These are phyloP conservation scores for Alternaria tenuissima DNA, from an alignment of 2,329 filamentous ascomycete genomes.

Conservation along the genomic window DNA sequence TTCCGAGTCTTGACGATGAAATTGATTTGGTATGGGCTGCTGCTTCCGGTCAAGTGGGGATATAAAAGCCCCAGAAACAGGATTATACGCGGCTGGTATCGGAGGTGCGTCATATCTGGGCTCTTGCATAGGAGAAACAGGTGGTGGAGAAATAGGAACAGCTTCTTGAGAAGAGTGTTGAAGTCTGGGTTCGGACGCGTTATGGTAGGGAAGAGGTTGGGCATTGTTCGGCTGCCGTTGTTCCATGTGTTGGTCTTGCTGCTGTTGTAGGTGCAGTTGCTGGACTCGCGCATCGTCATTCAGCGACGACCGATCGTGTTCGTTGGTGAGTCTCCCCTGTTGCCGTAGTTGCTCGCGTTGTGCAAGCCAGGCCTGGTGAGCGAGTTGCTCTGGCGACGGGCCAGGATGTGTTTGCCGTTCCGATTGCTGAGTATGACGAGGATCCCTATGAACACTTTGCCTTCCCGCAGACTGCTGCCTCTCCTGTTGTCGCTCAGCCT, in stretches of 20 bases:
- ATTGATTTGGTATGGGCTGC: conserved; percentile 25
- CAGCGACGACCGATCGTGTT: conserved; percentile 4
- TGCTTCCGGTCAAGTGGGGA: conserved; percentile 31
- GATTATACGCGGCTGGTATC: conserved; percentile 48
- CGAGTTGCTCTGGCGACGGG: neutral
- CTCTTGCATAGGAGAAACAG: conserved; percentile 32
- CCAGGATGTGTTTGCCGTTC: conserved; percentile 10
- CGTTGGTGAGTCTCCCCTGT: conserved; percentile 5
- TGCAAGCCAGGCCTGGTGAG: conserved; percentile 10
- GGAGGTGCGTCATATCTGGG: conserved; percentile 48
- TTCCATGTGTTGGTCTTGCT: conserved; percentile 14
- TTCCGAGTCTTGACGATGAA: conserved; percentile 37
- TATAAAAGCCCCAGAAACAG: conserved; percentile 42
- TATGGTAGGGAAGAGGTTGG: conserved; percentile 23
- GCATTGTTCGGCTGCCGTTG: conserved; percentile 14
- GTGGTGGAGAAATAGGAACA: conserved; percentile 27
- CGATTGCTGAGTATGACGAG: conserved; percentile 16
- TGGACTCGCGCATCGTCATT: conserved; percentile 15
- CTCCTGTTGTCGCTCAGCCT: conserved; percentile 8
- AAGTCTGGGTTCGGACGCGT: conserved; percentile 31
- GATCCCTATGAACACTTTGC: conserved; percentile 3
- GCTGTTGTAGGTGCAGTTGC: conserved; percentile 25
- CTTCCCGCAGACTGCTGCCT: conserved; percentile 6
- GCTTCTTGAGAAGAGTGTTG: conserved; percentile 18
- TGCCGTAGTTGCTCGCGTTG: conserved; percentile 15